phyloP scores from a whole-genome alignment of 1,284 basidiomycete species.

The Ceratobasidium theobromae region DNA sequence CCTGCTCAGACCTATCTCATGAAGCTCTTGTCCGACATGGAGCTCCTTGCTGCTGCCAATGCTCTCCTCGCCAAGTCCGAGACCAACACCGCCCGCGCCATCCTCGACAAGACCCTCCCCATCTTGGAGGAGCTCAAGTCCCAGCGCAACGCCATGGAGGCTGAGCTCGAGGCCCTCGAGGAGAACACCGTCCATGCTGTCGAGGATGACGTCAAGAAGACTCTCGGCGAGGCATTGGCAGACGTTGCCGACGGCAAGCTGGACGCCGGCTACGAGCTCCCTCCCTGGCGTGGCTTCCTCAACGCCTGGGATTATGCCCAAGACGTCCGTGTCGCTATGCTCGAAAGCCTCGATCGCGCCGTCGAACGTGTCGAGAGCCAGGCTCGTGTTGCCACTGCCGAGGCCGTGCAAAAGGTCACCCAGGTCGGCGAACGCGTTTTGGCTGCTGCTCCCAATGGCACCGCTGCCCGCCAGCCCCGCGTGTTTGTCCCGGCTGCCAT shows the following conservation, averaged over 20 bases:
- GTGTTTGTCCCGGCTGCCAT: slow-evolving; percentile 96
- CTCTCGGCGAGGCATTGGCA: slow-evolving; percentile 74
- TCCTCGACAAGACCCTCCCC: slow-evolving; percentile 74
- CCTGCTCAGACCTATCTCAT: slow-evolving; percentile 93
- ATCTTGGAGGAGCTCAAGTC: slow-evolving; percentile 85
- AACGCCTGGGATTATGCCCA: slow-evolving; percentile 87
- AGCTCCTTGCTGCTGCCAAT: slow-evolving; percentile 86
- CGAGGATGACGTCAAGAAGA: slow-evolving; percentile 56
- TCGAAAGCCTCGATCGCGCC: slow-evolving; percentile 79
- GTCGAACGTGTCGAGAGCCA: slow-evolving; percentile 84
- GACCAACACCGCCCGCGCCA: slow-evolving; percentile 69
- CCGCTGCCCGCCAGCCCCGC: slow-evolving; percentile 77
- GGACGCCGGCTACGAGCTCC: slow-evolving; percentile 52
- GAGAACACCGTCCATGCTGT: slow-evolving; percentile 69
- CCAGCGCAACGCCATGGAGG: slow-evolving; percentile 74
- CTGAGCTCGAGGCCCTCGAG: slow-evolving; percentile 76
- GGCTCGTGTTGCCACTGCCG: slow-evolving; percentile 68
- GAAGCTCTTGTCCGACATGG: slow-evolving; percentile 86
- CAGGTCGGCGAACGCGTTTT: slow-evolving; percentile 66
- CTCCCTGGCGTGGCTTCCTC: slow-evolving; percentile 85
- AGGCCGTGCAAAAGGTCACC: slow-evolving; percentile 70
- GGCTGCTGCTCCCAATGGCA: slow-evolving; percentile 49
- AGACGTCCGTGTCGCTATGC: slow-evolving; percentile 79
- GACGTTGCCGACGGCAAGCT: slow-evolving; percentile 75
- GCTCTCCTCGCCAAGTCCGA: slow-evolving; percentile 81